Evolutionary conservation across 2,329 filamentous ascomycete species (phyloP).

Genomic region (Colletotrichum sp.): DNA sequence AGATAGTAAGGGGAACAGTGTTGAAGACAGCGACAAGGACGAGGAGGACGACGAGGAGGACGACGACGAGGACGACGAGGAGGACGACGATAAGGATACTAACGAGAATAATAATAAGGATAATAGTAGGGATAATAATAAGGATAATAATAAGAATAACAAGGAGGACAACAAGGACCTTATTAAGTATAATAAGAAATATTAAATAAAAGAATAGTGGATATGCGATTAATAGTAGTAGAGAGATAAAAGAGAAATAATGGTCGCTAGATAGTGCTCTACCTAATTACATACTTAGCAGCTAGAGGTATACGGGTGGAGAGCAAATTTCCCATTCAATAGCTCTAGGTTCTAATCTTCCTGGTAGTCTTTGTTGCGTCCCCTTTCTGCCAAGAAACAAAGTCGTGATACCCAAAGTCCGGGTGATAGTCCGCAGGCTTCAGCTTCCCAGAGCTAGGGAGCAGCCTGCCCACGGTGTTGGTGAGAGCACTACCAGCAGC

Average conservation of each 20-base stretch:
- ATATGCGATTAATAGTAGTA: too few relatives aligned
- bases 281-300: background rate
- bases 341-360: background rate
- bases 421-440: background rate
- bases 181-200: accelerated
- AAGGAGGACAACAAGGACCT: background rate
- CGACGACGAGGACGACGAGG: too few relatives aligned
- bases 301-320: background rate
- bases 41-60: too few relatives aligned
- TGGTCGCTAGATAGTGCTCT: too few relatives aligned
- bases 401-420: conserved; percentile 19
- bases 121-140: too few relatives aligned
- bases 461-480: background rate
- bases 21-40: too few relatives aligned
- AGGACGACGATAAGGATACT: too few relatives aligned
- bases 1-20: too few relatives aligned
- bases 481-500: background rate
- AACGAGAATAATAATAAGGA: too few relatives aligned
- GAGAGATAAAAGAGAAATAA: too few relatives aligned
- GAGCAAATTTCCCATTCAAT: background rate
- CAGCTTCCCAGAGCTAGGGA: background rate
- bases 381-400: conserved; percentile 18
- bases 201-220: accelerated
- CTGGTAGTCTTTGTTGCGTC: background rate
- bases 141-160: too few relatives aligned